Conservation (phyloP, 1,284 basidiomycete species). For the Malassezia dermatis region DNA sequence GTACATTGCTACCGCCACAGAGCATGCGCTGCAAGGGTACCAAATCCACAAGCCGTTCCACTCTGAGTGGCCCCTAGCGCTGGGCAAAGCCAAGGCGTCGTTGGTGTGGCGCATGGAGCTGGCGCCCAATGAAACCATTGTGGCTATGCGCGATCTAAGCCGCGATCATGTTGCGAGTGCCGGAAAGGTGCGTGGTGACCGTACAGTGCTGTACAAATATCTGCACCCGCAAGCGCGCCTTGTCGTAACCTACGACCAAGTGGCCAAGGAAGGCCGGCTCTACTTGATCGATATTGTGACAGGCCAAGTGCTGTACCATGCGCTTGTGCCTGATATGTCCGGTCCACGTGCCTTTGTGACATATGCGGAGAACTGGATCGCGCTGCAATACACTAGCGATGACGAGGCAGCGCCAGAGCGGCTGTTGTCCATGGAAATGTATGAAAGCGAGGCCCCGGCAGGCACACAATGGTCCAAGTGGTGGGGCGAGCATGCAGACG, state of each 20-base stretch:
- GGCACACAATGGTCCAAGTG: neutral
- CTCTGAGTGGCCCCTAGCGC: neutral
- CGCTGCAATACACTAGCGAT: slow-evolving; percentile 60
- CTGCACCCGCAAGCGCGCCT: slow-evolving; percentile 71
- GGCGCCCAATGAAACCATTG: slow-evolving; percentile 22
- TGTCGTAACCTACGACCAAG: slow-evolving; percentile 55
- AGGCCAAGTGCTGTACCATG: slow-evolving; percentile 59
- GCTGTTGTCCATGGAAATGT: slow-evolving; percentile 5
- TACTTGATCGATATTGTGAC: slow-evolving; percentile 69
- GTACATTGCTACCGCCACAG: neutral
- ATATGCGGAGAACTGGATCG: slow-evolving; percentile 84
- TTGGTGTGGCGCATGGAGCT: slow-evolving; percentile 29
- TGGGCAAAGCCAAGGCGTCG: slow-evolving; percentile 20
- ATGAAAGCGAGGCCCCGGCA: neutral
- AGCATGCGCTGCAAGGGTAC: neutral
- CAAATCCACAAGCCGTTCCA: neutral
- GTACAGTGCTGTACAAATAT: slow-evolving; percentile 86
- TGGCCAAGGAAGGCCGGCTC: slow-evolving; percentile 52
- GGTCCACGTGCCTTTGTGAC: slow-evolving; percentile 55
- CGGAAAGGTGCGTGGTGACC: slow-evolving; percentile 73
- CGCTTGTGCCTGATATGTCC: slow-evolving; percentile 35
- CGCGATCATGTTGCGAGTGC: slow-evolving; percentile 22
- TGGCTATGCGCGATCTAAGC: slow-evolving; percentile 18
- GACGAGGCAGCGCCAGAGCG: slow-evolving; percentile 46
- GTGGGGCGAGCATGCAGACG: slow-evolving; percentile 13